Evolutionary conservation across 768 basidiomycete species (phyloP).

Genomic region (Cantharellus cinnabarinus): DNA sequence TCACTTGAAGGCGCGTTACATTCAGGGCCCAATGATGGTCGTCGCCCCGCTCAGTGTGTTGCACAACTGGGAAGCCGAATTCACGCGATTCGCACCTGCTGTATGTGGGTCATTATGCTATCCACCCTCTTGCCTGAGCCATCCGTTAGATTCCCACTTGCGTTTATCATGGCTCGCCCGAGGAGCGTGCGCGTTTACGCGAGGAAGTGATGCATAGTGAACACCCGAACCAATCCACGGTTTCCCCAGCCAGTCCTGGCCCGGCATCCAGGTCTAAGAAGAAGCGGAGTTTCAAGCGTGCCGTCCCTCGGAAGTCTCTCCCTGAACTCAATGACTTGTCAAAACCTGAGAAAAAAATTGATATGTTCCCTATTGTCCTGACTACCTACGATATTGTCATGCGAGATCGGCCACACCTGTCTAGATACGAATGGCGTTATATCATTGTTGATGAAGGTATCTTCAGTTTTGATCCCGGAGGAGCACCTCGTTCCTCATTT

Average conservation of each 20-base stretch:
- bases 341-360: neutral
- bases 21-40: slow-evolving; percentile 59
- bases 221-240: neutral
- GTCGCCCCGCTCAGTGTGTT: slow-evolving; percentile 88
- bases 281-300: neutral
- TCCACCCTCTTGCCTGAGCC: neutral
- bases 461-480: neutral
- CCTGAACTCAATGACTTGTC: neutral
- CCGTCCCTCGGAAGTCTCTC: neutral
- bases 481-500: slow-evolving; percentile 1
- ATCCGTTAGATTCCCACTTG: slow-evolving; percentile 60
- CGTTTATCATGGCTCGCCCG: slow-evolving; percentile 75
- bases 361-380: slow-evolving; percentile 20
- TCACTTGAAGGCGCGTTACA: slow-evolving; percentile 57
- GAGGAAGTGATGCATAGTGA: slow-evolving; percentile 20
- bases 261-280: neutral
- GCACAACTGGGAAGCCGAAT: slow-evolving; percentile 81
- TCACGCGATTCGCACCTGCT: slow-evolving; percentile 58
- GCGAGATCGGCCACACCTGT: slow-evolving; percentile 47
- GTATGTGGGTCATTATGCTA: slow-evolving; percentile 21
- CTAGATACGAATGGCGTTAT: slow-evolving; percentile 62
- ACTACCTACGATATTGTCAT: slow-evolving; percentile 92
- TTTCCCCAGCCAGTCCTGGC: neutral
- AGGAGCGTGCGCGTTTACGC: slow-evolving; percentile 62
- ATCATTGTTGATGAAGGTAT: slow-evolving; percentile 79